These are phyloP conservation scores for Dendrocalamus latiflorus DNA, from an alignment of 202 grass and related monocot species.

Conservation along the genomic window DNA sequence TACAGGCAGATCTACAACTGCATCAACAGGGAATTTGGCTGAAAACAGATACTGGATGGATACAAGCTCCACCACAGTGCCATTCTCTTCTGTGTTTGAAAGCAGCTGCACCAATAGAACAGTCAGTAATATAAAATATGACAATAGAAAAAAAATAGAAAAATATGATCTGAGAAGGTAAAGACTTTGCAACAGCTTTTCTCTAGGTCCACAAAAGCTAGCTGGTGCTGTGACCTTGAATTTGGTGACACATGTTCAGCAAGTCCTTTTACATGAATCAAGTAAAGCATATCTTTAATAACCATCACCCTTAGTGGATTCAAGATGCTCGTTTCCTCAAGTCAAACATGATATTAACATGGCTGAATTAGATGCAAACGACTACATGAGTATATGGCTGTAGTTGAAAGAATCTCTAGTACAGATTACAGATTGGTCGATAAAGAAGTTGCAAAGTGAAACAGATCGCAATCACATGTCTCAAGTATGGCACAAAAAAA, in stretches of 20 bases:
- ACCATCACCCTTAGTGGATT: conserved; percentile 68
- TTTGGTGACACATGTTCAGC: conserved; percentile 50
- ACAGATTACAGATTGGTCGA: neutral
- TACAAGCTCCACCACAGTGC: conserved; percentile 35
- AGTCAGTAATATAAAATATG: neutral
- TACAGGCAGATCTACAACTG: conserved; percentile 12
- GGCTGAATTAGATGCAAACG: neutral
- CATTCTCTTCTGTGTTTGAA: conserved; percentile 40
- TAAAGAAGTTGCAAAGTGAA: neutral
- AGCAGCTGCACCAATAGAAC: conserved; percentile 42
- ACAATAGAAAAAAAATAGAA: neutral
- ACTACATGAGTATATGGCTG: neutral
- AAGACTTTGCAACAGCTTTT: conserved; percentile 36
- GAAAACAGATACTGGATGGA: conserved; percentile 59
- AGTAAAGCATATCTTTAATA: conserved; percentile 71
- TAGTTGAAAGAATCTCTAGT: neutral
- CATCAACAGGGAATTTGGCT: conserved; percentile 41
- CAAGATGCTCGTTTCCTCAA: conserved; percentile 62
- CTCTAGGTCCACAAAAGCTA: conserved; percentile 70
- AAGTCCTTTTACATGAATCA: too few species aligned
- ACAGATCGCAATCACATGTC: neutral
- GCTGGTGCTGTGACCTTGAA: conserved; percentile 36
- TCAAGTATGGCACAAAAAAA: neutral
- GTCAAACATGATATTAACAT: neutral
- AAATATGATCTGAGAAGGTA: conserved; percentile 3